Base-by-base conservation (phyloP, 441 rosid species). In the Bocquillonia castaneifolia region DNA sequence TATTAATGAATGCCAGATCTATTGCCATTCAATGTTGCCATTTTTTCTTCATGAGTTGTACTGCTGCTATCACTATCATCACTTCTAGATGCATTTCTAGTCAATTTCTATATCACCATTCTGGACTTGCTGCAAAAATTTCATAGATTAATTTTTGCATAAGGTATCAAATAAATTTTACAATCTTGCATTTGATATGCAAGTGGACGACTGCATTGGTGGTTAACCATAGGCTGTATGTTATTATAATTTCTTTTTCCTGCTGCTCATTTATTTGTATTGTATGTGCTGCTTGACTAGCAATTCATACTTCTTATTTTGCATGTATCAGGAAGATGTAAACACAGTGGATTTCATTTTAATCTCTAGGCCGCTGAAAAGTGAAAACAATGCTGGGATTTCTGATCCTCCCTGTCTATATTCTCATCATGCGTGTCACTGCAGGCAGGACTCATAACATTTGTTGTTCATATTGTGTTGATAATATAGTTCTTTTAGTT, bases 341-440 rank as follows among this genome's bases (percentile, higher is more conserved):
- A 72, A 78, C 76, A 72, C 83, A 0, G 93, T 85, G 37, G 98
- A 92, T 82, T 90, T 92, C 72, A 66, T 95, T 77, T 79, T 92
- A 74, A 83, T 95, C 53, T 84, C 88, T 61, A 74, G 63, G 73
- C 82, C 66, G 17, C 79, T 77, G 56, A 77, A 79, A 64, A 75
- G 72, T 68, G 83, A 79, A 52, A 53, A 47, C 55, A 56, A 59
- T 34, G 70, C 84, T 3, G 88, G 75, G 74, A 77, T 70, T 66
- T 78, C 84, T 45, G 71, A 72, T 73, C 25, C 74, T 53, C 80
- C 86, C 28, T 71, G 63, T 62, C 67, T 95, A 71, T 80, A 82
- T 63, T 92, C 97, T 66, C 84, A 92, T 79, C 97, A 95, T 64
- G 79, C 84, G 60, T 94, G 98, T 73, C 80, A 80, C 70, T 87